Evolutionary conservation across 208 protist genomes (phyloP).

Genomic region (Eutreptiella sp.): DNA sequence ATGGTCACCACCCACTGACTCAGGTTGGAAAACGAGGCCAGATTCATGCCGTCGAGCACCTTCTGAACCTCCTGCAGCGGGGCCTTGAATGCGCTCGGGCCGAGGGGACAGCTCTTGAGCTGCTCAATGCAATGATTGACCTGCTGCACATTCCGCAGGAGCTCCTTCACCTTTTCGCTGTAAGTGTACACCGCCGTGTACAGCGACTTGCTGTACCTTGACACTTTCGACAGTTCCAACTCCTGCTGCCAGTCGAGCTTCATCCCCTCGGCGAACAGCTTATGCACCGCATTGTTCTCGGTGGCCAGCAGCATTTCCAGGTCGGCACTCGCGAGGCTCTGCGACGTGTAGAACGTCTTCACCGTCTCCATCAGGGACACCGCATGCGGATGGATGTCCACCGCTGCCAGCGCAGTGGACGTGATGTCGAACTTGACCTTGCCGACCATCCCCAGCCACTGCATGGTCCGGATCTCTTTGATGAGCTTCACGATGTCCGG

Average conservation of each 20-base stretch:
- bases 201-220: constrained; percentile 48
- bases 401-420: constrained; percentile 30
- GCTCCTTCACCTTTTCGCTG: constrained; percentile 49
- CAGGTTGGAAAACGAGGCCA: constrained; percentile 52
- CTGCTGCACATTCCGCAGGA: constrained; percentile 34
- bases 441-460: constrained; percentile 43
- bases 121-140: constrained; percentile 41
- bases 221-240: constrained; percentile 40
- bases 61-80: constrained; percentile 47
- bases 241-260: constrained; percentile 35
- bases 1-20: constrained; percentile 48
- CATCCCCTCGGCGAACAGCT: constrained; percentile 47
- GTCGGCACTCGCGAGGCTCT: not conserved
- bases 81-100: constrained; percentile 21
- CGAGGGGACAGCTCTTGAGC: constrained; percentile 45
- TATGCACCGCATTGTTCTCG: constrained; percentile 46
- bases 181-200: constrained; percentile 42
- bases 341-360: constrained; percentile 26
- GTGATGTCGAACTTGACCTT: constrained; percentile 45
- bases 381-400: constrained; percentile 55
- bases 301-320: constrained; percentile 45
- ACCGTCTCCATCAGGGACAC: constrained; percentile 51
- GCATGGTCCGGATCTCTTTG: constrained; percentile 66
- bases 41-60: constrained; percentile 55
- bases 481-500: constrained; percentile 55